Evolutionary conservation across 2,329 filamentous ascomycete genomes (phyloP), one percentile per base, ranked within the genome.

Genomic region (Pseudocercospora pini-densiflorae): DNA sequence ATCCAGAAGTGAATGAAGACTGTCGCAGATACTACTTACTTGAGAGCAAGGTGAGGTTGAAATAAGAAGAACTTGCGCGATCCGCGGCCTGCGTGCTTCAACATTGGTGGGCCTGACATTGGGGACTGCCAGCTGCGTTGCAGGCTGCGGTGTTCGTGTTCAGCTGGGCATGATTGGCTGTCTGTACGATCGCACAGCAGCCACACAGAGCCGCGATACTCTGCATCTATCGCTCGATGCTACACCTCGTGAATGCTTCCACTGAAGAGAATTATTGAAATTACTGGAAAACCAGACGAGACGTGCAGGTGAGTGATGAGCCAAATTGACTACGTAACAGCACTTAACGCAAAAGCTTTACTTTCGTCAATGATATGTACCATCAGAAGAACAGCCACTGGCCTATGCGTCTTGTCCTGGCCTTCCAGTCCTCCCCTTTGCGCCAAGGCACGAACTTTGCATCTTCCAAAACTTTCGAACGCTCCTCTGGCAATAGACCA

Each of bases 361-460:
- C 12, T n/a, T 49, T 24, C n/a, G 16, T n/a, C 16, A 21, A 49
- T 23, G n/a, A 12, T 49, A 21, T 24, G 24, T 49, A 51, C 8
- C 47, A 24, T 51, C 47, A 70, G n/a, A 68, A 62, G 51, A 70
- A 70, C 49, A 70, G 49, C 70, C 66, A 72, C 16, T 65, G 61
- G n/a, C 66, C 67, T 12, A 69, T 54, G 14, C 61, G 63, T 24
- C 64, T 61, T 3, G 47, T 43, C 40, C 65, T 67, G 45, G 61
- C 53, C 45, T 64, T 72, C 66, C 61, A 67, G 10, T 54, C 61
- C 24, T 66, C 43, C 10, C 65, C 65, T 29, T 66, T 68, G 23
- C 47, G 36, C 65, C 63, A 68, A 14, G 64, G 49, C 12, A 59
- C 60, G 16, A 71, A 54, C 12, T 63, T 66, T n/a, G 65, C 63